Evolutionary conservation across 352 stramenopile genomes (phyloP).

Genomic region (Pythium apleroticum): DNA sequence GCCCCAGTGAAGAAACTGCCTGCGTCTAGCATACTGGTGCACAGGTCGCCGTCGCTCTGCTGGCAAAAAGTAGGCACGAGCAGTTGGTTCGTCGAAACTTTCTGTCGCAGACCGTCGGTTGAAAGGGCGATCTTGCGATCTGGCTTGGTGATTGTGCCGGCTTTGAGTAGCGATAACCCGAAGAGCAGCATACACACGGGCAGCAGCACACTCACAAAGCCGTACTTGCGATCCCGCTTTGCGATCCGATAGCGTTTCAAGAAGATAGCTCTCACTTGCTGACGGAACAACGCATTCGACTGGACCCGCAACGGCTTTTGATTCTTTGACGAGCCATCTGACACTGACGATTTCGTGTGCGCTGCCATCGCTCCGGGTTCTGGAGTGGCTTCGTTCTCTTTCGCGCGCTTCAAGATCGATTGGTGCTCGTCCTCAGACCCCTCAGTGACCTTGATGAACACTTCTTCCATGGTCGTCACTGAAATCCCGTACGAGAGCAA

Average conservation of each 20-base stretch:
- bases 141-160: slow-evolving; percentile 33
- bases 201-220: slow-evolving; percentile 55
- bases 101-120: slow-evolving; percentile 4
- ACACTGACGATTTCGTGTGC: slow-evolving; percentile 7
- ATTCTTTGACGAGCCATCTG: background rate
- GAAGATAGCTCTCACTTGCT: slow-evolving; percentile 48
- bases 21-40: background rate
- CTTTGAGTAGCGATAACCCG: slow-evolving; percentile 50
- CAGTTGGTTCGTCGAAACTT: slow-evolving; percentile 7
- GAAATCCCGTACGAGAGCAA: slow-evolving; percentile 90
- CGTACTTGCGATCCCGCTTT: slow-evolving; percentile 59
- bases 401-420: background rate
- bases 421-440: slow-evolving; percentile 22
- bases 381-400: background rate
- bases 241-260: slow-evolving; percentile 63
- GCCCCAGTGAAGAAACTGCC: slow-evolving; percentile 14
- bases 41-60: slow-evolving; percentile 15
- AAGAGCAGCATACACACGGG: slow-evolving; percentile 56
- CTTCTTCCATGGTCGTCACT: slow-evolving; percentile 97
- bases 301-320: background rate
- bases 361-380: background rate
- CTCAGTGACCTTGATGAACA: slow-evolving; percentile 87
- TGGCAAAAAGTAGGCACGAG: slow-evolving; percentile 23
- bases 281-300: background rate
- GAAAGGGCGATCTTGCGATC: slow-evolving; percentile 44